Evolutionary conservation across 148 eudicot genomes (phyloP).

Genomic region (Rheum nobile): DNA sequence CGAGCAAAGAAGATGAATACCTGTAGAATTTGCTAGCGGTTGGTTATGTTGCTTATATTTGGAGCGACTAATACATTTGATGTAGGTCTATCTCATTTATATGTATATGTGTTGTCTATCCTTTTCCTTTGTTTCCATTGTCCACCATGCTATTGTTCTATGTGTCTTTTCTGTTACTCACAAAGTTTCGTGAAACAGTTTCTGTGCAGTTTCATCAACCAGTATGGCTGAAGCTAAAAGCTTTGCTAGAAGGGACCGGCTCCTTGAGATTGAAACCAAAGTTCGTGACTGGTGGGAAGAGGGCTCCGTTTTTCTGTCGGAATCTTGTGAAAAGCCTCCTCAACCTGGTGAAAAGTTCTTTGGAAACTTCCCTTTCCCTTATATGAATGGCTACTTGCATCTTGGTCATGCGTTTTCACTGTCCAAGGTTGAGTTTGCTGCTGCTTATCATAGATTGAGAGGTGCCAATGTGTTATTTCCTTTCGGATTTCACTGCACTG

Average conservation of each 20-base stretch:
- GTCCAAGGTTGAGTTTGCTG: slow-evolving; percentile 86
- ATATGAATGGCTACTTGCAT: slow-evolving; percentile 87
- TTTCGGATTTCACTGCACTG: slow-evolving; percentile 84
- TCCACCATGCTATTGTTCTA: not conserved
- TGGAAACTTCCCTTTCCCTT: slow-evolving; percentile 91
- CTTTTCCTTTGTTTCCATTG: not conserved
- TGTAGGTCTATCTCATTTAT: not conserved
- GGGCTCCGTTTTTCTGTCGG: slow-evolving; percentile 45
- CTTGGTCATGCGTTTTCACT: slow-evolving; percentile 86
- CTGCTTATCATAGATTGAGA: slow-evolving; percentile 70
- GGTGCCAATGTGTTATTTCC: slow-evolving; percentile 87
- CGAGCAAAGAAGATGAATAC: not conserved
- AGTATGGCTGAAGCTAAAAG: slow-evolving; percentile 48
- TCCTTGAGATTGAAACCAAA: slow-evolving; percentile 54
- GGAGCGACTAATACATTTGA: not conserved
- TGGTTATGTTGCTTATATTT: not conserved
- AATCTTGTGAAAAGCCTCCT: slow-evolving; percentile 43
- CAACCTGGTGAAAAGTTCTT: slow-evolving; percentile 66
- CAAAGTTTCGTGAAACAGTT: slow-evolving; percentile 14
- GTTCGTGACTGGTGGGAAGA: slow-evolving; percentile 60
- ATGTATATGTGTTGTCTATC: not conserved
- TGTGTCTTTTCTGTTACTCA: not conserved
- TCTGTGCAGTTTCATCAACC: slow-evolving; percentile 22
- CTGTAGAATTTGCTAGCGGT: no score
- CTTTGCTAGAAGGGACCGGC: slow-evolving; percentile 65